Conservation (phyloP, 2,329 filamentous ascomycete species). For the Metarhizium brunneum region DNA sequence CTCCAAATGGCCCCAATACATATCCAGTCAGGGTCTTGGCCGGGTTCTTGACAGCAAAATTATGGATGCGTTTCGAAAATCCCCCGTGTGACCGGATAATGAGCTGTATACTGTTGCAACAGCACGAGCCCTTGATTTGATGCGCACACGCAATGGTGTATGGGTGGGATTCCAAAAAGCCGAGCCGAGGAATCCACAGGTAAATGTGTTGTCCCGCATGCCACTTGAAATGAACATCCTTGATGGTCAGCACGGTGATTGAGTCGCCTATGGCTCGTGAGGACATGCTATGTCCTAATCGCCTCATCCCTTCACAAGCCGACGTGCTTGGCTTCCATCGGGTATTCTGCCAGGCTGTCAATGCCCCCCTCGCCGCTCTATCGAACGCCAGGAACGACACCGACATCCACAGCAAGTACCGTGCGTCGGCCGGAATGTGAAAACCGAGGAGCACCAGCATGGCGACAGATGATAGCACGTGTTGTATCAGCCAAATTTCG, state of each 20-base stretch:
- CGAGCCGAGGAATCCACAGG: slow-evolving; percentile 48
- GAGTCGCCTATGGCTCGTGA: slow-evolving; percentile 38
- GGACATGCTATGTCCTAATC: slow-evolving; percentile 43
- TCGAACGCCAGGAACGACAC: slow-evolving; percentile 55
- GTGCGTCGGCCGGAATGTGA: slow-evolving; percentile 51
- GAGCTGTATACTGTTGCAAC: slow-evolving; percentile 51
- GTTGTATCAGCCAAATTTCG: slow-evolving; percentile 61
- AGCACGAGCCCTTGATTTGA: slow-evolving; percentile 38
- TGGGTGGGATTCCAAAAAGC: slow-evolving; percentile 46
- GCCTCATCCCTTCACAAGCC: slow-evolving; percentile 36
- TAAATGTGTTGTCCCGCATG: slow-evolving; percentile 52
- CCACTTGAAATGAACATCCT: slow-evolving; percentile 51
- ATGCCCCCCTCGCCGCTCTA: slow-evolving; percentile 39
- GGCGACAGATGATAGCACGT: slow-evolving; percentile 50
- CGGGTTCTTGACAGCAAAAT: slow-evolving; percentile 30
- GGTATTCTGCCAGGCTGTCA: slow-evolving; percentile 45
- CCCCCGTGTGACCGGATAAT: slow-evolving; percentile 46
- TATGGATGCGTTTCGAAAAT: slow-evolving; percentile 46
- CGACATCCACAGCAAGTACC: slow-evolving; percentile 57
- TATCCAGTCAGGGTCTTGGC: slow-evolving; percentile 28
- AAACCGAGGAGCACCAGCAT: slow-evolving; percentile 55
- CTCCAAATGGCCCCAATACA: slow-evolving; percentile 47
- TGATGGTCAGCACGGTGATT: slow-evolving; percentile 49
- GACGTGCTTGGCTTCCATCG: slow-evolving; percentile 30
- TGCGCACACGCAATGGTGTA: slow-evolving; percentile 53